Evolutionary conservation across 2,329 filamentous ascomycete species (phyloP), one percentile per base, ranked within the genome.

Genomic region (Colletotrichum sp.): DNA sequence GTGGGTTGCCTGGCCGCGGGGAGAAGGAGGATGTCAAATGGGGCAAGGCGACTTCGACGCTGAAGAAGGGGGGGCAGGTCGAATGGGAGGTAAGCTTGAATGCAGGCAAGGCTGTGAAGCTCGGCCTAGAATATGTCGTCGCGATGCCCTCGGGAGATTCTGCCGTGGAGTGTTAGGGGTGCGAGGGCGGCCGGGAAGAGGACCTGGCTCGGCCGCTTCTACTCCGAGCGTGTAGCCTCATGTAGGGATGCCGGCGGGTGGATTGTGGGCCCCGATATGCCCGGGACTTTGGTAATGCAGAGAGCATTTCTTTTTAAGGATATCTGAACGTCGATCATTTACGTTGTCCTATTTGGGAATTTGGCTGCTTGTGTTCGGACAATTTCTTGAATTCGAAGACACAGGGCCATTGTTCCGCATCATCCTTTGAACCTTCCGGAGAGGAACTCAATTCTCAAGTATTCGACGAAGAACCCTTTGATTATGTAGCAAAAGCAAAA

Each of bases 41-140:
- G 90, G 92, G 91, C 5, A 87, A 82, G 71, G 92, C 90, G 4
- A 84, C 83, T 3, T 90, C 89, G 0, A 82, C 78, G n/a, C 79
- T 92, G 67, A 89, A 88, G 81, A 91, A 91, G 83, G 85, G 83
- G 6, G 92, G 92, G 4, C 89, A 93, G 82, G 82, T 94, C 6
- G 82, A 82, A 70, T 94, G 92, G 91, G 87, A 90, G 68, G 87
- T 94, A 13, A 86, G 82, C 59, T 82, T 94, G 67, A 89, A 92
- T 75, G 87, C 90, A 1, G 91, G 92, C 30, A 87, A 88, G 79
- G 87, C 88, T 5, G 89, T 91, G 18, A 89, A 89, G 82, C 82
- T 94, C 76, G 84, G 84, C 28, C 80, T 94, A 75, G 91, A 93
- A 84, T 94, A 94, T 82, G 88, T 91, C 75, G 88, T 92, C 21